These are phyloP conservation scores for Paraconiothyrium sp. DNA, from an alignment of 2,329 filamentous ascomycete species.

Conservation along the genomic window DNA sequence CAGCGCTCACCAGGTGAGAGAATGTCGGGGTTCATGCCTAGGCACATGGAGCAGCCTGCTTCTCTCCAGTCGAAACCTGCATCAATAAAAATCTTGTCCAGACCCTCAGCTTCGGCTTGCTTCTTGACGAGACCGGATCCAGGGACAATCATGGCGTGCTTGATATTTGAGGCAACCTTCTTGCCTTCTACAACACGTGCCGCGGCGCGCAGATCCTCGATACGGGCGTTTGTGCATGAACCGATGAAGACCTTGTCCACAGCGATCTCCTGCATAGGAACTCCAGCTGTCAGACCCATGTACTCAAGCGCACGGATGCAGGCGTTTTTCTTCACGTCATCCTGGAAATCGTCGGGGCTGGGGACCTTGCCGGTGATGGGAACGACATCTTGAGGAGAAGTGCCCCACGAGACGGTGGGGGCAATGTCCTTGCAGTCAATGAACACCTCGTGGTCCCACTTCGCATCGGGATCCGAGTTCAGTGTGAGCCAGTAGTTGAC, in stretches of 20 bases:
- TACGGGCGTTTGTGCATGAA: slow-evolving; percentile 96
- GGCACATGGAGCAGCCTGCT: slow-evolving; percentile 98
- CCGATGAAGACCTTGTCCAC: slow-evolving; percentile 98
- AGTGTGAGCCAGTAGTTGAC: slow-evolving; percentile 87
- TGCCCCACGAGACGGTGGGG: slow-evolving; percentile 96
- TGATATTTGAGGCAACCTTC: slow-evolving; percentile 87
- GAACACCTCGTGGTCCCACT: slow-evolving; percentile 88
- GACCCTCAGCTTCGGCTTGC: slow-evolving; percentile 88
- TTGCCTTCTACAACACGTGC: slow-evolving; percentile 86
- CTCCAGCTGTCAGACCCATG: slow-evolving; percentile 90
- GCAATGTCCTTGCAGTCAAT: slow-evolving; percentile 93
- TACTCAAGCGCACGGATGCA: slow-evolving; percentile 89
- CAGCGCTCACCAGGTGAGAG: slow-evolving; percentile 91
- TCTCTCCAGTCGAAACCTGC: slow-evolving; percentile 98
- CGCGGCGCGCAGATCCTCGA: slow-evolving; percentile 91
- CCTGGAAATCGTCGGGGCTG: slow-evolving; percentile 84
- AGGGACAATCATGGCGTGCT: slow-evolving; percentile 94
- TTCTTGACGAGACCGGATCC: slow-evolving; percentile 94
- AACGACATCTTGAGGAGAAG: slow-evolving; percentile 94
- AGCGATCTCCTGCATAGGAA: slow-evolving; percentile 87
- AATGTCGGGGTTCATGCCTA: slow-evolving; percentile 99
- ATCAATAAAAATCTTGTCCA: slow-evolving; percentile 90
- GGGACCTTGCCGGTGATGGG: slow-evolving; percentile 92
- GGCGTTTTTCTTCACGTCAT: slow-evolving; percentile 80
- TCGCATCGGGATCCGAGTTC: slow-evolving; percentile 85